Conservation (phyloP, 1,139 yeast species). For the Saccharomyces hybrid region DNA sequence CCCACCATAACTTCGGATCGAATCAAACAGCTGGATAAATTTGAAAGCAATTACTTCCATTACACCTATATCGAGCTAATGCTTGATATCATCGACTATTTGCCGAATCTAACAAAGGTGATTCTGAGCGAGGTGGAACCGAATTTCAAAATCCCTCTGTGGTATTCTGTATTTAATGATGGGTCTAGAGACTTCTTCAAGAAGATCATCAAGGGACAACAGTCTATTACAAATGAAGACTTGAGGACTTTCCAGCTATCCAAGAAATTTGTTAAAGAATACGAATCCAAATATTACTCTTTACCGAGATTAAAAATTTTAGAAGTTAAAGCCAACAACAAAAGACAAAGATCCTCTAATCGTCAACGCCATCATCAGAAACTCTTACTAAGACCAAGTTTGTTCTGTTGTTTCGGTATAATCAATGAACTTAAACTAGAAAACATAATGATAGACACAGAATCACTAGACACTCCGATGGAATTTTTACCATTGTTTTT, state of each 20-base stretch:
- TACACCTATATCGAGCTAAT: constrained; percentile 35
- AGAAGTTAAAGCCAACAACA: constrained; percentile 17
- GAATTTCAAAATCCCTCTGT: constrained; percentile 42
- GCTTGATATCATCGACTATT: constrained; percentile 34
- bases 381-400: constrained; percentile 34
- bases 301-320: constrained; percentile 24
- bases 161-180: constrained; percentile 32
- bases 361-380: constrained; percentile 14
- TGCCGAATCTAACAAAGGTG: constrained; percentile 33
- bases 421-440: constrained; percentile 40
- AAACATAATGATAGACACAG: constrained; percentile 43
- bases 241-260: constrained; percentile 27
- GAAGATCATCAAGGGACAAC: constrained; percentile 28
- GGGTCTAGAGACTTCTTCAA: constrained; percentile 29
- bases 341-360: neutral
- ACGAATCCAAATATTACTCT: constrained; percentile 24
- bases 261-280: constrained; percentile 21
- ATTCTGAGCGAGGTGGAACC: constrained; percentile 43
- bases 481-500: constrained; percentile 29
- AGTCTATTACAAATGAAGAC: constrained; percentile 28
- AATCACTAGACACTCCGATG: constrained; percentile 33
- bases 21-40: constrained; percentile 11
- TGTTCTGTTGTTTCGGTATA: constrained; percentile 39
- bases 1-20: constrained; percentile 4
- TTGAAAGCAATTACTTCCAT: constrained; percentile 21